A percentile compares a stretch with the other conserved stretches of the same genome.
These are phyloP conservation scores for Arxiozyma slooffiae DNA, from an alignment of 1,139 yeast species.

Conservation along the genomic window DNA sequence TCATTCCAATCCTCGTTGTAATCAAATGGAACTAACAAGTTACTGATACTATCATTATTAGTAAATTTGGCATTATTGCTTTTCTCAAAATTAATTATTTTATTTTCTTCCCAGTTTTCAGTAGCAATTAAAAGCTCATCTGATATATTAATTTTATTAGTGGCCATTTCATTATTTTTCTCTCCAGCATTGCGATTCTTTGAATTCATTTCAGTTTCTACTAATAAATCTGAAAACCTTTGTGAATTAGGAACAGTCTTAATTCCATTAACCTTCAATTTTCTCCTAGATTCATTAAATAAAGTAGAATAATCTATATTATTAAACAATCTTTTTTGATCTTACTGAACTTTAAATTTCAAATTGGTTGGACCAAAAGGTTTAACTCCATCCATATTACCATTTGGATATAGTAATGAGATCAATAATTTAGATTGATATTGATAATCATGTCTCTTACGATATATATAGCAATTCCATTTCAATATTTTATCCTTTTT, in stretches of 20 bases:
- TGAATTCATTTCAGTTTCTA: constrained; percentile 24
- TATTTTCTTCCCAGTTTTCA: constrained; percentile 76
- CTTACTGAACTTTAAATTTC: constrained; percentile 28
- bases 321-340: constrained; percentile 26
- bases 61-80: constrained; percentile 7
- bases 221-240: background rate
- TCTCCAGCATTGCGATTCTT: constrained; percentile 8
- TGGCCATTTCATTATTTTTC: constrained; percentile 17
- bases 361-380: constrained; percentile 25
- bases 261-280: constrained; percentile 13
- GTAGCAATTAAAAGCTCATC: constrained; percentile 63
- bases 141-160: constrained; percentile 27
- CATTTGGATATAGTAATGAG: constrained; percentile 20
- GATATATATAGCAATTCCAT: constrained; percentile 27
- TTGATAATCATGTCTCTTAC: constrained; percentile 21
- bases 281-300: constrained; percentile 10
- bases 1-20: constrained; percentile 47
- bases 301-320: constrained; percentile 10
- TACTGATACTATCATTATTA: background rate
- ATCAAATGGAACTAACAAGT: background rate
- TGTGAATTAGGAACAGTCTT: constrained; percentile 15
- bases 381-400: constrained; percentile 11
- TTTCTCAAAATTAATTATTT: constrained; percentile 30
- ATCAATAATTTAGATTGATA: background rate
- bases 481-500: constrained; percentile 25